Percentiles rank a stretch among this genome's conserved stretches.
phyloP scores from a whole-genome alignment of 1,284 basidiomycete genomes.

The Coriolopsis trogii region DNA sequence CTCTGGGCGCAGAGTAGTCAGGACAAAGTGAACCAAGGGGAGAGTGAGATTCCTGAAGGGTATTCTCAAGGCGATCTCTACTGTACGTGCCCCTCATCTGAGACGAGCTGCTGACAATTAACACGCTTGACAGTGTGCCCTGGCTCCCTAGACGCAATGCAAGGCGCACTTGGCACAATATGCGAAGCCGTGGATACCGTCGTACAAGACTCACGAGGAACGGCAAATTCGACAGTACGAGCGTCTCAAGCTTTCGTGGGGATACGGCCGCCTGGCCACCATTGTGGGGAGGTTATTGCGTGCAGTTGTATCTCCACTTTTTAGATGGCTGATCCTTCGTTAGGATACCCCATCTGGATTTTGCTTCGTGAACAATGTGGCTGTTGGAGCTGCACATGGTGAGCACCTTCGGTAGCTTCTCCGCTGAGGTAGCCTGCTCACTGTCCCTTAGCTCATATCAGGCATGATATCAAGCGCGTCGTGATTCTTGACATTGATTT shows the following conservation, averaged over 20 bases:
- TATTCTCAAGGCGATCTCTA: conserved; percentile 85
- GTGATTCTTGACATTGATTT: conserved; percentile 94
- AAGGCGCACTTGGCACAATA: conserved; percentile 77
- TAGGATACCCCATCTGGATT: conserved; percentile 84
- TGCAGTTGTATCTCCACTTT: neutral
- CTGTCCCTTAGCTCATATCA: conserved; percentile 65
- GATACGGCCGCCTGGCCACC: conserved; percentile 89
- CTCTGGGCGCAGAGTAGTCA: conserved; percentile 67
- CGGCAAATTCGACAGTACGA: neutral
- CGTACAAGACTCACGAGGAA: conserved; percentile 33
- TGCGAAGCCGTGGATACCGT: conserved; percentile 84
- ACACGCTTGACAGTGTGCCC: conserved; percentile 58
- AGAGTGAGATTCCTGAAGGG: conserved; percentile 79
- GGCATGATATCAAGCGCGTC: conserved; percentile 78
- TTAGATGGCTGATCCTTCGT: neutral
- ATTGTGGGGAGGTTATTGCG: conserved; percentile 69
- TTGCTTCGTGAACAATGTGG: conserved; percentile 94
- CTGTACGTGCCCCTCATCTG: conserved; percentile 47
- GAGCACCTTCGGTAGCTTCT: conserved; percentile 16
- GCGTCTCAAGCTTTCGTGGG: conserved; percentile 71
- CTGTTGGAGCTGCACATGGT: conserved; percentile 91
- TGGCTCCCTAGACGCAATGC: conserved; percentile 70
- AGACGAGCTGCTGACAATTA: neutral
- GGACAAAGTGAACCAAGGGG: conserved; percentile 64
- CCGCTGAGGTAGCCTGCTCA: neutral